Evolutionary conservation across 495 filamentous ascomycete species (phyloP).

Genomic region (Durotheca rogersii): DNA sequence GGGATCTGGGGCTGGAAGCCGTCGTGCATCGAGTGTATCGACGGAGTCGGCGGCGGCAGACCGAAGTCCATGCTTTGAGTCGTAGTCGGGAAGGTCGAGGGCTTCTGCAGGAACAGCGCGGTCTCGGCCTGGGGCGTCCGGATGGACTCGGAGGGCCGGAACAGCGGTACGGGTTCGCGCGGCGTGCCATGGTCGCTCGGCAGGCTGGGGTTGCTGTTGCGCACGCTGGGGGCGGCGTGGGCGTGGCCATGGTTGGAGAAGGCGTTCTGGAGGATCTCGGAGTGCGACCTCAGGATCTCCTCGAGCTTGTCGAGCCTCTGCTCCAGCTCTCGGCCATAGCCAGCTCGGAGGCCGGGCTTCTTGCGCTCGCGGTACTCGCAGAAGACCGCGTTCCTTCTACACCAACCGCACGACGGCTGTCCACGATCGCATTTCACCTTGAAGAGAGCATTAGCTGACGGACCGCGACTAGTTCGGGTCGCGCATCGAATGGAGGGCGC

Average conservation of each 20-base stretch:
- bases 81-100: constrained; percentile 41
- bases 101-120: constrained; percentile 63
- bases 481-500: neutral
- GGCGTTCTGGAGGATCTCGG: constrained; percentile 46
- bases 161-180: constrained; percentile 42
- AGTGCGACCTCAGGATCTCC: constrained; percentile 50
- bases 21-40: constrained; percentile 38
- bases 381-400: constrained; percentile 68
- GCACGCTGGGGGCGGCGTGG: constrained; percentile 53
- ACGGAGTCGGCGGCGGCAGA: constrained; percentile 32
- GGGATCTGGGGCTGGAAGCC: constrained; percentile 37
- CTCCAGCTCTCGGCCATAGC: constrained; percentile 86
- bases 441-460: no score
- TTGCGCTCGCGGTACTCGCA: constrained; percentile 87
- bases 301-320: constrained; percentile 67
- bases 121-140: constrained; percentile 60
- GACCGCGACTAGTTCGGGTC: no score
- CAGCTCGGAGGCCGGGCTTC: constrained; percentile 80
- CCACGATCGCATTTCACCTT: constrained; percentile 79
- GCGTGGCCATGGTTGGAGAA: constrained; percentile 37
- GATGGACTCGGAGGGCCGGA: constrained; percentile 43
- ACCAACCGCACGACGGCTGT: constrained; percentile 88
- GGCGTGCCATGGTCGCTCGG: constrained; percentile 51
- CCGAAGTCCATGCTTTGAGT: constrained; percentile 41
- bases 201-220: constrained; percentile 43